These are phyloP conservation scores for Deinandra increscens DNA, from an alignment of 129 eudicot species.

Conservation along the genomic window DNA sequence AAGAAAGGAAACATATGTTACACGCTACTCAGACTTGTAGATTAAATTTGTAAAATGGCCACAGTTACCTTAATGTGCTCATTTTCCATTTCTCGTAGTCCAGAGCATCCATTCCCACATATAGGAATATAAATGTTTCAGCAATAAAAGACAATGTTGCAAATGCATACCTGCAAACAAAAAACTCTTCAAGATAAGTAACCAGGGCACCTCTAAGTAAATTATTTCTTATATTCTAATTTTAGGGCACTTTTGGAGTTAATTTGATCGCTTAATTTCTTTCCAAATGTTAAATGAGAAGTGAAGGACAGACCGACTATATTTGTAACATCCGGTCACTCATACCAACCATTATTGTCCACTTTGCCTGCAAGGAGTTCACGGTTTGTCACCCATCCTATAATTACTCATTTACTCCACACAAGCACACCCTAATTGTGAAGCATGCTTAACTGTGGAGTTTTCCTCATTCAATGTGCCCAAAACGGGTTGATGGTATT, in stretches of 20 bases:
- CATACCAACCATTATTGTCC: no score
- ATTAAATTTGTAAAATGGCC: background rate
- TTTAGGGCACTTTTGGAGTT: constrained; percentile 13
- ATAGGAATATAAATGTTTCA: constrained; percentile 89
- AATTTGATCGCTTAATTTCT: constrained; percentile 11
- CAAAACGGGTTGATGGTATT: no score
- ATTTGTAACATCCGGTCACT: no score
- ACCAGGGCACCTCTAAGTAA: constrained; percentile 8
- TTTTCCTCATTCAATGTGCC: no score
- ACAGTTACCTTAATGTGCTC: constrained; percentile 57
- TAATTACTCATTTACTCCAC: no score
- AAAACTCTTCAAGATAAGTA: constrained; percentile 10
- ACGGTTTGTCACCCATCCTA: no score
- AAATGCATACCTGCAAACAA: constrained; percentile 71
- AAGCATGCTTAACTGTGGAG: no score
- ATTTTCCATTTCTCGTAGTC: constrained; percentile 83
- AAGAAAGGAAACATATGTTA: background rate
- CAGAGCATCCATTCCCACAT: constrained; percentile 92
- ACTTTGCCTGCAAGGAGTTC: no score
- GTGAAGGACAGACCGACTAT: background rate
- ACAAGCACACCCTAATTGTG: no score
- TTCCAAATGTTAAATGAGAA: constrained; percentile 6
- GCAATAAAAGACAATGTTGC: constrained; percentile 87
- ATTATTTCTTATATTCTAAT: background rate
- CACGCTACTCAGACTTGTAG: background rate